Conservation (phyloP, 1,284 basidiomycete species). For the Bjerkandera adusta region DNA sequence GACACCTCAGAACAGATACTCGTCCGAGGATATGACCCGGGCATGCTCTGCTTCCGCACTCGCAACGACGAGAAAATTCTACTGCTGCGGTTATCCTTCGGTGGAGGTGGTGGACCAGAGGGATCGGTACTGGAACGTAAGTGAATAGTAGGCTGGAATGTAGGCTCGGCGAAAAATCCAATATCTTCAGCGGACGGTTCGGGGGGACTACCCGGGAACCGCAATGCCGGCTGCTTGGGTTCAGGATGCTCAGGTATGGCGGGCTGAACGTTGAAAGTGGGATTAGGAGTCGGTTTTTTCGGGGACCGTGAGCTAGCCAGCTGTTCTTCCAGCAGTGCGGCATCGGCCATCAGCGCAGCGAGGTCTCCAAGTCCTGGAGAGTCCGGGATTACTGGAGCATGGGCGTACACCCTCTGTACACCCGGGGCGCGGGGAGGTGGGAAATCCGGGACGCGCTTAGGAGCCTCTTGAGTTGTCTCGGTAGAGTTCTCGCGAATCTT, state of each 20-base stretch:
- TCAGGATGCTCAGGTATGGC: constrained; percentile 7
- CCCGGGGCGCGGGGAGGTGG: constrained; percentile 12
- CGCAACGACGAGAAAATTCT: constrained; percentile 27
- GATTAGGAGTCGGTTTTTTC: constrained; percentile 12
- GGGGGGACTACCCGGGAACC: too few species aligned
- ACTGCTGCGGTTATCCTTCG: constrained; percentile 27
- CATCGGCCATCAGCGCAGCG: constrained; percentile 26
- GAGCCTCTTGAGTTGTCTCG: constrained; percentile 2
- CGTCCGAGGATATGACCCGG: constrained; percentile 26
- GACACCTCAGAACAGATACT: constrained; percentile 33
- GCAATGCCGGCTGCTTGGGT: constrained; percentile 1
- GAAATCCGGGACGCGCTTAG: constrained; percentile 1
- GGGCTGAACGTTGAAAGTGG: constrained; percentile 4
- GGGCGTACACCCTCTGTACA: constrained; percentile 12
- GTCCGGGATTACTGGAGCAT: constrained; percentile 9
- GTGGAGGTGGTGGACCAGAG: constrained; percentile 21
- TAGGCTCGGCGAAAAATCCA: too few species aligned
- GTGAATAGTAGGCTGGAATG: too few species aligned
- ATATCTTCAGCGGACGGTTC: constrained; percentile 1
- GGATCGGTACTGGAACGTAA: too few species aligned
- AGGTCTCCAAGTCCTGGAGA: constrained; percentile 28
- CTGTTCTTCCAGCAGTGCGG: constrained; percentile 28
- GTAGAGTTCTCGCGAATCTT: constrained; percentile 22
- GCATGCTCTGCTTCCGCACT: constrained; percentile 27
- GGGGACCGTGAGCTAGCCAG: constrained; percentile 22